These are phyloP conservation scores for Metschnikowia noctiluminum DNA, from an alignment of 805 yeast genomes.

Conservation along the genomic window DNA sequence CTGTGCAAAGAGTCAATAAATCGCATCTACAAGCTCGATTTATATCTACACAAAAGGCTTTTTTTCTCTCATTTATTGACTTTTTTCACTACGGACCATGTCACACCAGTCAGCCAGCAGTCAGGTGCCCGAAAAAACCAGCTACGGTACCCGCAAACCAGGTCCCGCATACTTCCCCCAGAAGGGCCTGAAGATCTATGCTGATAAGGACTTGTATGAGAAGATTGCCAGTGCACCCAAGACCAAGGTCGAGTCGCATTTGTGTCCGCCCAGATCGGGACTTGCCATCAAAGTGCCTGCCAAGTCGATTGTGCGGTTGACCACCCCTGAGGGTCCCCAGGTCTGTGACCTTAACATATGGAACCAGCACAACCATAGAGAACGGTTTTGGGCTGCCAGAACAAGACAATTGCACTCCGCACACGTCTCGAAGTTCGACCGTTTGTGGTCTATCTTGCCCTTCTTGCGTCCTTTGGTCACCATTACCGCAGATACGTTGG, in stretches of 20 bases:
- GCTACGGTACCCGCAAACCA: constrained; percentile 42
- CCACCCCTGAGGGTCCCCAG: constrained; percentile 68
- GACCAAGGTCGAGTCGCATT: constrained; percentile 39
- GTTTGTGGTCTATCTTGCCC: constrained; percentile 67
- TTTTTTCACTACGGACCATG: background rate
- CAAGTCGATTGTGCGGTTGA: constrained; percentile 54
- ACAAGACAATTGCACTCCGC: constrained; percentile 64
- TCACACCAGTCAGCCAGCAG: constrained; percentile 10
- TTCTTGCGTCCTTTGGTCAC: constrained; percentile 62
- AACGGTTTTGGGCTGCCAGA: constrained; percentile 67
- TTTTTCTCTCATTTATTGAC: background rate
- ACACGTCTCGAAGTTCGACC: constrained; percentile 58
- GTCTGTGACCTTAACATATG: constrained; percentile 68
- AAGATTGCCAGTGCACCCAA: constrained; percentile 43
- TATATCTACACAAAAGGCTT: background rate
- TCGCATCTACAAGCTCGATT: background rate
- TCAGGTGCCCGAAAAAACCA: constrained; percentile 32
- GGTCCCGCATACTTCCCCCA: constrained; percentile 57
- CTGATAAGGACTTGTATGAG: constrained; percentile 46
- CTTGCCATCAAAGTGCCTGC: constrained; percentile 63
- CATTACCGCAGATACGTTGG: constrained; percentile 57
- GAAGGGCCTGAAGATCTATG: constrained; percentile 50
- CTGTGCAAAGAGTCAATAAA: background rate
- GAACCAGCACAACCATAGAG: constrained; percentile 59
- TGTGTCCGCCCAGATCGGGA: constrained; percentile 55